A percentile compares a stretch with the other conserved stretches of the same genome.
These are phyloP conservation scores for Pseudopyricularia cyperi DNA, from an alignment of 2,329 filamentous ascomycete genomes.

Conservation along the genomic window DNA sequence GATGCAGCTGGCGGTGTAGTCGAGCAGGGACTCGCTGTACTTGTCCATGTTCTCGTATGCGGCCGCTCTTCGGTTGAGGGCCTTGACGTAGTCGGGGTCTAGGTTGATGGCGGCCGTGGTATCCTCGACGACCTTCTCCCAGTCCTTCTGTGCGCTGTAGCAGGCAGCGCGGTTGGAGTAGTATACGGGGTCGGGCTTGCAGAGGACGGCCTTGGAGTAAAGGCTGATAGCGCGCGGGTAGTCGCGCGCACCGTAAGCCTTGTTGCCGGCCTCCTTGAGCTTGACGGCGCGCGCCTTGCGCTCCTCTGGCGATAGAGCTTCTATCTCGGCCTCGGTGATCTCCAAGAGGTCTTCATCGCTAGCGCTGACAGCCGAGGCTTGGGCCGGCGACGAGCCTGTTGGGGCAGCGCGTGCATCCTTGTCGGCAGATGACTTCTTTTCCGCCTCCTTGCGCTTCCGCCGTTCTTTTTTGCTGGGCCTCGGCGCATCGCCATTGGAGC, in stretches of 20 bases:
- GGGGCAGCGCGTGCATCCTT: constrained; percentile 7
- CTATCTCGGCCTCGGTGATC: constrained; percentile 43
- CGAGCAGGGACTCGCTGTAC: constrained; percentile 87
- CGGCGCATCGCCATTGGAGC: constrained; percentile 34
- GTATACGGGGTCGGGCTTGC: constrained; percentile 95
- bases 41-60: constrained; percentile 88
- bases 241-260: constrained; percentile 87
- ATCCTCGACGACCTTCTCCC: constrained; percentile 94
- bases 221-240: constrained; percentile 89
- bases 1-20: constrained; percentile 98
- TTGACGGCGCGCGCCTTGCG: constrained; percentile 79
- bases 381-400: constrained; percentile 24
- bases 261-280: constrained; percentile 91
- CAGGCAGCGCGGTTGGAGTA: constrained; percentile 98
- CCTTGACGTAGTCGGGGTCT: constrained; percentile 94
- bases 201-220: constrained; percentile 90
- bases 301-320: constrained; percentile 44
- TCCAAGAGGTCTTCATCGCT: constrained; percentile 57
- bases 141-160: constrained; percentile 85
- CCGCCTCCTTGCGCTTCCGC: constrained; percentile 73
- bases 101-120: constrained; percentile 89
- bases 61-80: constrained; percentile 88
- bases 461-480: constrained; percentile 85
- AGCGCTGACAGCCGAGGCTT: constrained; percentile 38
- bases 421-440: constrained; percentile 30